phyloP scores from a whole-genome alignment of 1,139 yeast genomes.

The Candida sanyaensis region DNA sequence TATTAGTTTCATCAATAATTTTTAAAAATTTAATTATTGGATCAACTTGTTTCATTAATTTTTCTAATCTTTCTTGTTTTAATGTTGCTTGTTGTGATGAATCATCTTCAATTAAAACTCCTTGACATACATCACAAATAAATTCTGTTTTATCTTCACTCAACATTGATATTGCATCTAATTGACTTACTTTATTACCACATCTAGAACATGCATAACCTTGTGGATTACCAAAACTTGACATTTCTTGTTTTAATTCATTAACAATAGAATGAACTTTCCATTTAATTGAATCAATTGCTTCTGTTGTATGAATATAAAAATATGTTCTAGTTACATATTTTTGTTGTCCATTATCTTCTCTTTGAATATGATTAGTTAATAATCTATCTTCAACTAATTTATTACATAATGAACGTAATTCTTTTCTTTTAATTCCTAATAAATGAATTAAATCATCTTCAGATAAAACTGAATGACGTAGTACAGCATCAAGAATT shows the following conservation, averaged over 20 bases:
- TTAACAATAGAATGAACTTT: constrained; percentile 87
- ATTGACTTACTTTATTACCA: constrained; percentile 73
- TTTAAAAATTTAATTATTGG: constrained; percentile 84
- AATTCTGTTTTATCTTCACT: constrained; percentile 82
- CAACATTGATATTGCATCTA: constrained; percentile 83
- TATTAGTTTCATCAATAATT: constrained; percentile 79
- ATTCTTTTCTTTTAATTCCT: constrained; percentile 84
- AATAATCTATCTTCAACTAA: constrained; percentile 81
- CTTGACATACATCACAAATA: constrained; percentile 83
- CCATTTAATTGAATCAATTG: constrained; percentile 96
- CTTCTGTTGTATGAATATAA: constrained; percentile 87
- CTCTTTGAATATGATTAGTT: constrained; percentile 72
- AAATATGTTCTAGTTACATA: constrained; percentile 76
- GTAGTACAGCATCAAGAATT: constrained; percentile 83
- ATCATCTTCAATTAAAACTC: constrained; percentile 81
- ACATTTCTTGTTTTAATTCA: constrained; percentile 76
- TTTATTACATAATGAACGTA: constrained; percentile 78
- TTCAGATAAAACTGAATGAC: constrained; percentile 91
- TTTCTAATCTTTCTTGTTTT: constrained; percentile 80
- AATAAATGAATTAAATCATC: constrained; percentile 83
- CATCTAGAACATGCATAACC: constrained; percentile 93
- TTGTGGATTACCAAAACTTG: constrained; percentile 82
- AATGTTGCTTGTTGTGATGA: constrained; percentile 79
- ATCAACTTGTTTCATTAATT: constrained; percentile 85
- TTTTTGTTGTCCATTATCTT: constrained; percentile 74